Evolutionary conservation across 1,284 basidiomycete species (phyloP).

Genomic region (Phenoliferia sp.): DNA sequence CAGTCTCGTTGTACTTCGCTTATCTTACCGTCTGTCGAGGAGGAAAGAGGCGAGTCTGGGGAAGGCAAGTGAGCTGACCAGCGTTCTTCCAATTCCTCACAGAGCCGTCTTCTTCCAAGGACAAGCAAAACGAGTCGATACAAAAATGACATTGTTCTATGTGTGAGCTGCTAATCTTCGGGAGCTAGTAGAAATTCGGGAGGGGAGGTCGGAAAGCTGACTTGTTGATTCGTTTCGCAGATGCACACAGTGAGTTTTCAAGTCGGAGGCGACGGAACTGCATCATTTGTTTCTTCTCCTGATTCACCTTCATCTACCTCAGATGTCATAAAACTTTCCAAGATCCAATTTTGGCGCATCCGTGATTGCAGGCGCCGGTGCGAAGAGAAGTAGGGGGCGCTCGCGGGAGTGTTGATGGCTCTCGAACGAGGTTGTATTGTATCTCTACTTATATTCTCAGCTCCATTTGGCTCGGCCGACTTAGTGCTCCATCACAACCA

Average conservation of each 20-base stretch:
- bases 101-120: conserved; percentile 90
- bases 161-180: too few species aligned
- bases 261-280: too few species aligned
- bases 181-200: too few species aligned
- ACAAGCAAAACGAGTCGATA: conserved; percentile 88
- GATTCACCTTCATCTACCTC: neutral
- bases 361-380: too few species aligned
- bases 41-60: neutral
- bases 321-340: conserved; percentile 23
- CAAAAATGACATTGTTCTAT: conserved; percentile 86
- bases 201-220: too few species aligned
- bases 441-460: too few species aligned
- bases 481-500: too few species aligned
- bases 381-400: too few species aligned
- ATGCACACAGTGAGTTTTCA: neutral
- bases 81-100: neutral
- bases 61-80: neutral
- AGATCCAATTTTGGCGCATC: conserved; percentile 3
- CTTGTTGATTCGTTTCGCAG: conserved; percentile 53
- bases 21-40: neutral
- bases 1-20: conserved; percentile 24
- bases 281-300: neutral
- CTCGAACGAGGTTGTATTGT: too few species aligned
- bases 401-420: too few species aligned
- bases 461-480: too few species aligned